Evolutionary conservation across 2,329 filamentous ascomycete genomes (phyloP).

Genomic region (Drechslerella dactyloides): DNA sequence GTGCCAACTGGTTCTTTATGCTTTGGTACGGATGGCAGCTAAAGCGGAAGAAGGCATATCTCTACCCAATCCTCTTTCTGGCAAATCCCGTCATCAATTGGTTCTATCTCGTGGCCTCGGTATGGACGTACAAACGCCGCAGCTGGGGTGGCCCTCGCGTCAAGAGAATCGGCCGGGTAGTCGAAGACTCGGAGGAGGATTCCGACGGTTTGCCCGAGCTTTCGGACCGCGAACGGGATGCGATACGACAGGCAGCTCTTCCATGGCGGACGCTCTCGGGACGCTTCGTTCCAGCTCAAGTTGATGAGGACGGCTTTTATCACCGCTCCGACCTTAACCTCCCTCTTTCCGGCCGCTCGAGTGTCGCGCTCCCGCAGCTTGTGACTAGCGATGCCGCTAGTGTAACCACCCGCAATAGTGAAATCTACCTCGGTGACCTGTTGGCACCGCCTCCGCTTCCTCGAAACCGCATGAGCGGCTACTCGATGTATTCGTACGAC

Average conservation of each 20-base stretch:
- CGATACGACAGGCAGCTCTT: conserved; percentile 33
- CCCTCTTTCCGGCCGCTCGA: conserved; percentile 44
- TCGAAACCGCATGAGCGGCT: conserved; percentile 25
- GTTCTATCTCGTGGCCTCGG: conserved; percentile 79
- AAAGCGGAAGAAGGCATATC: conserved; percentile 87
- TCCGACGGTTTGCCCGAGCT: conserved; percentile 36
- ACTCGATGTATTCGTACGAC: conserved; percentile 32
- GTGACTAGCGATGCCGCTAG: conserved; percentile 27
- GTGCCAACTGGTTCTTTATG: conserved; percentile 94
- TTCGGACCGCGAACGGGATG: conserved; percentile 39
- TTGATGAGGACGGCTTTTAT: conserved; percentile 35
- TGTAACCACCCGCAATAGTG: conserved; percentile 29
- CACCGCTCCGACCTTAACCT: conserved; percentile 40
- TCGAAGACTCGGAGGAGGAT: conserved; percentile 17
- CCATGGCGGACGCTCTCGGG: conserved; percentile 46
- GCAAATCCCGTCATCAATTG: conserved; percentile 97
- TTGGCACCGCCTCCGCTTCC: conserved; percentile 18
- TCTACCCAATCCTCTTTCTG: conserved; percentile 95
- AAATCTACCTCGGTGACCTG: conserved; percentile 12
- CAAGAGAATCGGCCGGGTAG: conserved; percentile 7
- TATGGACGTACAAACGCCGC: conserved; percentile 64
- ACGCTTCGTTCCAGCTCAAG: conserved; percentile 42
- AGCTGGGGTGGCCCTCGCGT: conserved; percentile 93
- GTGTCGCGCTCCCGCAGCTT: conserved; percentile 38
- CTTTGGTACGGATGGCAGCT: conserved; percentile 90